Conservation (phyloP, 306 rosid genomes). For the Quillaja saponaria region DNA sequence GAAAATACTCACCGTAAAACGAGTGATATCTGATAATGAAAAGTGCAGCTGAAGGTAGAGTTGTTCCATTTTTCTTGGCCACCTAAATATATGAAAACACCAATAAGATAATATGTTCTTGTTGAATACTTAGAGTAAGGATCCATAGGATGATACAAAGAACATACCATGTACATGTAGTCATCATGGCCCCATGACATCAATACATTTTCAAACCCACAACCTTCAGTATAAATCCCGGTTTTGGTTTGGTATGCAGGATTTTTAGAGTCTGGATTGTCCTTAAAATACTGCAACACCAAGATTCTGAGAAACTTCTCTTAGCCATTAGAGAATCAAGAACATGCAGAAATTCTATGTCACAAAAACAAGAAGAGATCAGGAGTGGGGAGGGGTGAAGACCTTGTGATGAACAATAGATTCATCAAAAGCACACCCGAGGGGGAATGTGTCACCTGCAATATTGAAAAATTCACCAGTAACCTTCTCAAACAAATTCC, state of each 20-base stretch:
- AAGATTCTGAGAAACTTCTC: no score
- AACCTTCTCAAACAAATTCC: background rate
- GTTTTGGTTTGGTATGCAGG: conserved; percentile 34
- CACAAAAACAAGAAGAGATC: background rate
- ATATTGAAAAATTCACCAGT: background rate
- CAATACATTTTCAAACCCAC: conserved; percentile 43
- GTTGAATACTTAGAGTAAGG: no score
- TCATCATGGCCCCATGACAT: conserved; percentile 63
- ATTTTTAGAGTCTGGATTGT: conserved; percentile 33
- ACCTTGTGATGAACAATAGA: conserved; percentile 46
- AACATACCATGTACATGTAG: conserved; percentile 48
- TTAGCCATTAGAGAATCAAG: no score
- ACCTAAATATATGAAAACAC: conserved; percentile 24
- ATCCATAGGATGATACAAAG: no score
- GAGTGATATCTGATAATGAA: conserved; percentile 51
- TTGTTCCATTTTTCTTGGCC: conserved; percentile 37
- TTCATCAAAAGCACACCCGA: conserved; percentile 47
- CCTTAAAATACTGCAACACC: conserved; percentile 37
- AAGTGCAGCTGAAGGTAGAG: conserved; percentile 45
- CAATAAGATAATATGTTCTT: background rate
- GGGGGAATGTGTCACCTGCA: conserved; percentile 45
- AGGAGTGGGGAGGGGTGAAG: no score
- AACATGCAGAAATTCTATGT: no score
- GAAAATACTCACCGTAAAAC: conserved; percentile 33
- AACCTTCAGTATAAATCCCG: conserved; percentile 40